Evolutionary conservation across 2,329 filamentous ascomycete genomes (phyloP), one percentile per base, ranked within the genome.

Genomic region (Phaeosphaeriaceae sp.): DNA sequence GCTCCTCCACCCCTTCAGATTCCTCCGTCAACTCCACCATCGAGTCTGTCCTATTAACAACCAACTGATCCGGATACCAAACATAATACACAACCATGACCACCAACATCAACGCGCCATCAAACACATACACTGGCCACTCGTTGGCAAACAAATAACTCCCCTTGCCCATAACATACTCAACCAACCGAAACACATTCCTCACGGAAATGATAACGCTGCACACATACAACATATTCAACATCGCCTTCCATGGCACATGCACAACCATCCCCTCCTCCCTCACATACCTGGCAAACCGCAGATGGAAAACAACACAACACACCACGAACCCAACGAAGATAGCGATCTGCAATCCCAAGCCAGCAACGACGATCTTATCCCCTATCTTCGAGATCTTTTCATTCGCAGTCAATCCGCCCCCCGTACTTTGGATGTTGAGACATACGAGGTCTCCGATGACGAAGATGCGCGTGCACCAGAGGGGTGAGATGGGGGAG

Each of bases 311-410:
- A 1, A 83, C 52, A 9, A 79, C 54, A 0, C 82, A 78, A 2
- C 79, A 79, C 20, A 79, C 54, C 46, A 84, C 68, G 65, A 88
- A 89, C 13, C 86, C 67, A n/a, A 78, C 79, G 60, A 88, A 87
- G 49, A 84, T 79, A 36, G 84, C 33, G n/a, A 88, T 76, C 66
- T 89, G 86, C n/a, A 87, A 66, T 25, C 82, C 67, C 2, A 89
- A 73, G 0, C 86, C 86, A 1, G 59, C 81, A 7, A 87, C 69
- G n/a, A 88, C 80, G 41, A 87, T 74, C 1, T 5, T 36, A 3
- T 66, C 54, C 7, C 57, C 58, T 15, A 48, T 55, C 15, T 51
- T 53, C 7, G n/a, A 33, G 11, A 48, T 21, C 4, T 54, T 45
- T 1, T 33, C n/a, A 7, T 58, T 57, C 3, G 56, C 51, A 3